These are phyloP conservation scores for Pythium aquatile DNA, from an alignment of 352 stramenopile species.

Conservation along the genomic window DNA sequence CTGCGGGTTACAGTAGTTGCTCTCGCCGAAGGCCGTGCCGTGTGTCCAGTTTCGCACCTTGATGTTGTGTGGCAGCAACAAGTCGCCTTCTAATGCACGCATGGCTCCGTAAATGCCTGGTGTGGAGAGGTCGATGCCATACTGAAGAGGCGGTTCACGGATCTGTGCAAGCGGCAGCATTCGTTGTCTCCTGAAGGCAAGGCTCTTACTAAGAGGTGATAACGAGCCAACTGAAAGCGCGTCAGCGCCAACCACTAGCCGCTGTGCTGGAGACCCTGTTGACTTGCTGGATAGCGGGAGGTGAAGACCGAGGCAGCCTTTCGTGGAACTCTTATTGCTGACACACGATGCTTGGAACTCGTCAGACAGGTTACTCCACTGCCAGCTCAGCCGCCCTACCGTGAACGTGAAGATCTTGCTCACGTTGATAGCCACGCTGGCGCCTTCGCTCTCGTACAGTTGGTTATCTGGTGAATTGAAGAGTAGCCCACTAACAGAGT, in stretches of 20 bases:
- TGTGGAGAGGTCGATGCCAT: not conserved
- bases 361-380: slow-evolving; percentile 1
- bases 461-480: too few relatives aligned
- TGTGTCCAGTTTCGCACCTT: not conserved
- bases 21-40: too few relatives aligned
- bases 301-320: not conserved
- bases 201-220: too few relatives aligned
- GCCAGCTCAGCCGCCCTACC: slow-evolving; percentile 14
- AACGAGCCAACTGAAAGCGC: too few relatives aligned
- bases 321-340: not conserved
- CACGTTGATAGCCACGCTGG: slow-evolving; percentile 1
- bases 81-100: not conserved
- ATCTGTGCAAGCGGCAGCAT: not conserved
- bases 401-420: slow-evolving; percentile 20
- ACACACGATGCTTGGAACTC: not conserved
- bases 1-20: not conserved
- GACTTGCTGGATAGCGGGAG: not conserved
- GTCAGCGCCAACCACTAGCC: not conserved
- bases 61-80: not conserved
- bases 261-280: not conserved
- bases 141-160: not conserved
- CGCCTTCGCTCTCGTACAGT: too few relatives aligned
- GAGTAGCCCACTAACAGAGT: too few relatives aligned
- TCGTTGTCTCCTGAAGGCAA: not conserved
- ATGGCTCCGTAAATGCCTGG: not conserved